phyloP scores from a whole-genome alignment of 2,329 filamentous ascomycete genomes.

The Alternaria brassicicola region DNA sequence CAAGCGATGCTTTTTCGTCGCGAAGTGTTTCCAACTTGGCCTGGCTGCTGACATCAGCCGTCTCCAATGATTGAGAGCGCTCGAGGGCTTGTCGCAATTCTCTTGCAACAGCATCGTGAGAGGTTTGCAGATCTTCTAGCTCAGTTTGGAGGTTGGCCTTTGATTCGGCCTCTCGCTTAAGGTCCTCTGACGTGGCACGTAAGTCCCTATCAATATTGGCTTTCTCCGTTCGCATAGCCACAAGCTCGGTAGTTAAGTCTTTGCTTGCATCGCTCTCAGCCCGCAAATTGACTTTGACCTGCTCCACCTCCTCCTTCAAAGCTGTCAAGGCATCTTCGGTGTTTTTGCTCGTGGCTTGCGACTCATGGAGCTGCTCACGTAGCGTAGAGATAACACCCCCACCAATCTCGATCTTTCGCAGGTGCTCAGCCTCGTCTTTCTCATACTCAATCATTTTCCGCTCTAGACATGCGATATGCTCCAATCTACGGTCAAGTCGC shows the following conservation, averaged over 20 bases:
- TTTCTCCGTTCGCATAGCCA: conserved; percentile 22
- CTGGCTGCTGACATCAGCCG: conserved; percentile 21
- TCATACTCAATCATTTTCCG: conserved; percentile 33
- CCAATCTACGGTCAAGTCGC: conserved; percentile 32
- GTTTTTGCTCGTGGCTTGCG: conserved; percentile 26
- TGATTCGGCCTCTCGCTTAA: conserved; percentile 18
- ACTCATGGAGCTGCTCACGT: conserved; percentile 31
- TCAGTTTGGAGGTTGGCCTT: conserved; percentile 29
- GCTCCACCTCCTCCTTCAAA: conserved; percentile 21
- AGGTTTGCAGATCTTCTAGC: conserved; percentile 24
- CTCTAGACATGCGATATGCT: conserved; percentile 26
- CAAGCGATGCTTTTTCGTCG: conserved; percentile 27
- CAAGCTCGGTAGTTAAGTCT: conserved; percentile 31
- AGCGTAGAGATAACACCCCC: conserved; percentile 31
- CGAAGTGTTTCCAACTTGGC: conserved; percentile 27
- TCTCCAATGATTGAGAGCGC: conserved; percentile 28
- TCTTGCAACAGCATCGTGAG: conserved; percentile 21
- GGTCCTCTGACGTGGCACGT: conserved; percentile 11
- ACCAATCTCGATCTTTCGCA: conserved; percentile 31
- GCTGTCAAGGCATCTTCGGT: conserved; percentile 32
- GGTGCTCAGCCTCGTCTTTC: conserved; percentile 28
- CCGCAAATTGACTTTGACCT: conserved; percentile 22
- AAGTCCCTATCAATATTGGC: conserved; percentile 31
- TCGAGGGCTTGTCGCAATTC: conserved; percentile 31
- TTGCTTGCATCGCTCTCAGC: conserved; percentile 22